These are phyloP conservation scores for Endothia cerciana DNA, from an alignment of 2,329 filamentous ascomycete species.

Conservation along the genomic window DNA sequence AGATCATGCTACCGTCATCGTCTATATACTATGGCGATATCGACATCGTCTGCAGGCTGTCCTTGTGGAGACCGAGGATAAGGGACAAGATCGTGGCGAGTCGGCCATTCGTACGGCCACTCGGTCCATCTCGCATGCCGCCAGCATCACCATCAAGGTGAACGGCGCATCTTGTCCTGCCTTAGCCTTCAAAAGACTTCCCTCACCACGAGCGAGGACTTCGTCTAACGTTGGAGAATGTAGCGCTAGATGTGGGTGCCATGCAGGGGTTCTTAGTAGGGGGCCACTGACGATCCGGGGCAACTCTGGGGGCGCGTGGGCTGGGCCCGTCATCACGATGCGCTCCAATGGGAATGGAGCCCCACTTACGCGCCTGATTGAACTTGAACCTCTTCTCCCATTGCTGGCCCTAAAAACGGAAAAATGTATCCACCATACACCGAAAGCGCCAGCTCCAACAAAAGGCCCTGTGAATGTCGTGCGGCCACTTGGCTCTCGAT, in stretches of 20 bases:
- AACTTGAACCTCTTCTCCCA: conserved; percentile 9
- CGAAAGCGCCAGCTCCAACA: conserved; percentile 17
- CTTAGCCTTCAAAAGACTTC: not conserved
- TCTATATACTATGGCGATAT: not conserved
- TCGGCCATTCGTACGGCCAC: not conserved
- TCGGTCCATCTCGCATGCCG: conserved; percentile 13
- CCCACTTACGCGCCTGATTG: conserved; percentile 11
- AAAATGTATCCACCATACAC: conserved; percentile 27
- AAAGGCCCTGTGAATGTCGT: not conserved
- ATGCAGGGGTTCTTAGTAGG: conserved; percentile 18
- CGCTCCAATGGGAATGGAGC: conserved; percentile 26
- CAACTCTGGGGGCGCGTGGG: conserved; percentile 21
- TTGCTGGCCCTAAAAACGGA: conserved; percentile 20
- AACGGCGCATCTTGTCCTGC: not conserved
- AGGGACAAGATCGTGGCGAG: not conserved
- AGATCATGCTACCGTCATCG: conserved; percentile 9
- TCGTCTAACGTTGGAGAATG: conserved; percentile 20
- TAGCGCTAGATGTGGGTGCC: conserved; percentile 15
- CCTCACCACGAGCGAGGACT: not conserved
- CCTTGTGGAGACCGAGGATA: not conserved
- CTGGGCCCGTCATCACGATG: conserved; percentile 19
- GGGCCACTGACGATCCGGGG: conserved; percentile 24
- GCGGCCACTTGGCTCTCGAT: conserved; percentile 7
- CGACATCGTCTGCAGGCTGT: conserved; percentile 5
- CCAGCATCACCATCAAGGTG: conserved; percentile 5